Conservation (phyloP, 805 yeast genomes). For the Spathaspora girioi region DNA sequence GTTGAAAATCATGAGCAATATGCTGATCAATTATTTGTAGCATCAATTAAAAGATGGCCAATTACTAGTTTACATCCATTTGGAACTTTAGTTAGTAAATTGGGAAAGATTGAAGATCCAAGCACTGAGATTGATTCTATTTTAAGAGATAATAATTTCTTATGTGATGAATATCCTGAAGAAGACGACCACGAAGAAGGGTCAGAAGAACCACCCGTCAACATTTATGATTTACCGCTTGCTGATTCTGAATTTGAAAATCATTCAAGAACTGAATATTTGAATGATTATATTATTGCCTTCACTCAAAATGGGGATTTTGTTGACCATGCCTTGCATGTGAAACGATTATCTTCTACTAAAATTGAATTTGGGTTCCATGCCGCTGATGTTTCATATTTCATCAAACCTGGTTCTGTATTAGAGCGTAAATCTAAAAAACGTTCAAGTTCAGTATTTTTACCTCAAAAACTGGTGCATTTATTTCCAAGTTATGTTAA, state of each 20-base stretch:
- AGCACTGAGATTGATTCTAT: conserved; percentile 84
- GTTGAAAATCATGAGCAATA: conserved; percentile 88
- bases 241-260: conserved; percentile 35
- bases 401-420: conserved; percentile 65
- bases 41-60: conserved; percentile 98
- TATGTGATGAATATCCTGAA: conserved; percentile 76
- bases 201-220: conserved; percentile 13
- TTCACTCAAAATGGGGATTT: conserved; percentile 54
- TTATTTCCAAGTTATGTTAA: conserved; percentile 67
- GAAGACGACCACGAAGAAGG: conserved; percentile 12
- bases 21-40: conserved; percentile 79
- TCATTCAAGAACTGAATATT: conserved; percentile 48
- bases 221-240: conserved; percentile 34
- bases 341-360: conserved; percentile 56
- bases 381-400: conserved; percentile 73
- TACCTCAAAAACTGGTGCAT: conserved; percentile 71
- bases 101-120: conserved; percentile 77
- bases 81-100: conserved; percentile 84
- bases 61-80: conserved; percentile 97
- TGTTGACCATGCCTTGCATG: conserved; percentile 79
- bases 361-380: conserved; percentile 83
- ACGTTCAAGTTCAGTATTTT: conserved; percentile 82
- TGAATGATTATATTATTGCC: conserved; percentile 60
- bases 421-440: conserved; percentile 88
- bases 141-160: conserved; percentile 79